These are phyloP conservation scores for Dissophora ornata DNA, from an alignment of 192 early-diverging fungal species.

Conservation along the genomic window DNA sequence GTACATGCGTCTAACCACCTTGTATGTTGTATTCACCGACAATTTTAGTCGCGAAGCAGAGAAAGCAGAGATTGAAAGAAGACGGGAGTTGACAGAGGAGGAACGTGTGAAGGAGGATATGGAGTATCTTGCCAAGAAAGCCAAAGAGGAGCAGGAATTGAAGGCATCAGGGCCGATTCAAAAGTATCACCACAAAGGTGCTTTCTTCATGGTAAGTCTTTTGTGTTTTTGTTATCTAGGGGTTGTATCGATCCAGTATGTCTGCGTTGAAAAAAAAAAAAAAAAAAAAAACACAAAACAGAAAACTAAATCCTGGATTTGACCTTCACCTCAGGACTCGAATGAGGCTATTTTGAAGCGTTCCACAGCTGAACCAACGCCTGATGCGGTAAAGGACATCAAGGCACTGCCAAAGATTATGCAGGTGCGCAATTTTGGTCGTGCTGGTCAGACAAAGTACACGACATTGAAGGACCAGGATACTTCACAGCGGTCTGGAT, in stretches of 20 bases:
- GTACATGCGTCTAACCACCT: too few species aligned
- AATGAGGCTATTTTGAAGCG: slow-evolving; percentile 68
- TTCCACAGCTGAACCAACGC: slow-evolving; percentile 78
- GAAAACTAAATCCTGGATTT: neutral
- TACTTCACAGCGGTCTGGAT: slow-evolving; percentile 66
- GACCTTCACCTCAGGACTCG: too few species aligned
- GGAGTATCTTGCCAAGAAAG: slow-evolving; percentile 60
- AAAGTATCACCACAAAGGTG: slow-evolving; percentile 91
- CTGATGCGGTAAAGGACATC: slow-evolving; percentile 69
- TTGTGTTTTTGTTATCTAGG: neutral
- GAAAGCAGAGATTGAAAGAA: slow-evolving; percentile 81
- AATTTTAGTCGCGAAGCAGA: slow-evolving; percentile 72
- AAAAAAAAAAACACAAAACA: too few species aligned
- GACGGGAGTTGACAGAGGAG: slow-evolving; percentile 86
- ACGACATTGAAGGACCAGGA: slow-evolving; percentile 89
- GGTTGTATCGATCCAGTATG: neutral
- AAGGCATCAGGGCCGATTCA: slow-evolving; percentile 73
- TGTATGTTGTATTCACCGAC: neutral
- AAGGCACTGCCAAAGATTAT: slow-evolving; percentile 81
- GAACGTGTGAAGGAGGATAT: slow-evolving; percentile 80
- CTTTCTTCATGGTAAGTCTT: slow-evolving; percentile 76
- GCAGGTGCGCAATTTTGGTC: slow-evolving; percentile 93
- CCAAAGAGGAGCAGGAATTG: slow-evolving; percentile 63
- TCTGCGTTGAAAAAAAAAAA: too few species aligned
- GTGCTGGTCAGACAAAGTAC: slow-evolving; percentile 87